Base-by-base conservation (phyloP, 768 basidiomycete genomes). In the Termitomyces sp. region DNA sequence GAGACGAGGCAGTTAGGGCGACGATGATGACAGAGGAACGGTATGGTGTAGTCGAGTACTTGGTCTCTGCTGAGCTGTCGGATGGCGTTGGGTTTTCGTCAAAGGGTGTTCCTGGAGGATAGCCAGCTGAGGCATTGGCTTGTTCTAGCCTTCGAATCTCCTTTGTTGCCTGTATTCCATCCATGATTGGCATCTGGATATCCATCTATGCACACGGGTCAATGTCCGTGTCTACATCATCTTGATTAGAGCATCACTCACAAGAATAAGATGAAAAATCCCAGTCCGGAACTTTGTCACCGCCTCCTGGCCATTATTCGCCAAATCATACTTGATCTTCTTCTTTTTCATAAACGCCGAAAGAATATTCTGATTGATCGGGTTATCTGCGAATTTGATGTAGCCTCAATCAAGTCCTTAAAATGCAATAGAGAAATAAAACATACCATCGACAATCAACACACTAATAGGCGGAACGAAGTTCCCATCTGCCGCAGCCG, bases 101-200 rank as follows among this genome's bases (percentile, higher is more conserved):
- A 12, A 76, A 76, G 18, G 80, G 34, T 20, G 88, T 90, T 9
- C 81, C 73, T 10, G 88, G 86, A 43, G 83, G 86, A 64, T 81
- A 88, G 8, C 85, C 87, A 46, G 85, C 82, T 47, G 81, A 75
- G 50, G 84, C 81, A 59, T 80, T 84, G 37, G 72, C 59, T 64
- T 85, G 88, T 68, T 98, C 96, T 43, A 95, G 71, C 54, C 86
- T 83, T 52, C 97, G 81, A 58, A 99, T 99, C 70, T 95, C 92
- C 65, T 94, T 94, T 4, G 97, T 99, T 7, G 97, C 97, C 68
- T 92, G 85, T 49, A 98, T 97, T 34, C 97, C 97, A 71, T 96
- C 93, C 91, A 97, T 98, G 64, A 98, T 87, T 9, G 97, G 97
- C 84, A 99, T 94, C 73, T 98, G 96, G 54, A 99, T 98, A 75